A percentile compares a stretch with the other conserved stretches of the same genome.
Evolutionary conservation across 2,329 filamentous ascomycete species (phyloP).

Genomic region (Talaromyces sp.): DNA sequence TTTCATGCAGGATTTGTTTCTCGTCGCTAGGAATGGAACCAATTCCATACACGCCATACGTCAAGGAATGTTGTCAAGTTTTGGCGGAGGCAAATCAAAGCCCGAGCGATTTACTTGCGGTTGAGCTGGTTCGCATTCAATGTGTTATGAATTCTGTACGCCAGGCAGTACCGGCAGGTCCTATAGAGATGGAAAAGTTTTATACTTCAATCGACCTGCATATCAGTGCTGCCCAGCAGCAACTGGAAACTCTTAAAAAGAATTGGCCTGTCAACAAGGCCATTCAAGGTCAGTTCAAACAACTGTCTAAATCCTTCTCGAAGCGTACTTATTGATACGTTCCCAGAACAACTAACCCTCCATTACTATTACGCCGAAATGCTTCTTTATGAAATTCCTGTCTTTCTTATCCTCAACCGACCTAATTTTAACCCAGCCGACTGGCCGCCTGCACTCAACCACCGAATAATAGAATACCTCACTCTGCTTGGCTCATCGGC

Average conservation of each 20-base stretch:
- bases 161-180: background rate
- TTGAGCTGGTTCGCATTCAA: constrained; percentile 3
- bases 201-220: background rate
- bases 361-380: constrained; percentile 7
- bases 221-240: background rate
- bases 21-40: background rate
- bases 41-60: constrained; percentile 6
- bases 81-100: background rate
- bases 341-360: background rate
- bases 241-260: background rate
- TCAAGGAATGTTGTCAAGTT: constrained; percentile 7
- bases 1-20: background rate
- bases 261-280: background rate
- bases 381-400: constrained; percentile 4
- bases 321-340: background rate
- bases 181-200: background rate
- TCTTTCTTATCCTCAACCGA: background rate
- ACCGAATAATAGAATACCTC: background rate
- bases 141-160: background rate
- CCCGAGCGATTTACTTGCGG: constrained; percentile 3
- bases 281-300: background rate
- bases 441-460: background rate
- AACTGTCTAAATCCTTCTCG: background rate
- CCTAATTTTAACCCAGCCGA: background rate
- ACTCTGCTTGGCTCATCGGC: background rate